These are phyloP conservation scores for Primulina huaijiensis DNA, from an alignment of 257 asterid genomes.

Conservation along the genomic window DNA sequence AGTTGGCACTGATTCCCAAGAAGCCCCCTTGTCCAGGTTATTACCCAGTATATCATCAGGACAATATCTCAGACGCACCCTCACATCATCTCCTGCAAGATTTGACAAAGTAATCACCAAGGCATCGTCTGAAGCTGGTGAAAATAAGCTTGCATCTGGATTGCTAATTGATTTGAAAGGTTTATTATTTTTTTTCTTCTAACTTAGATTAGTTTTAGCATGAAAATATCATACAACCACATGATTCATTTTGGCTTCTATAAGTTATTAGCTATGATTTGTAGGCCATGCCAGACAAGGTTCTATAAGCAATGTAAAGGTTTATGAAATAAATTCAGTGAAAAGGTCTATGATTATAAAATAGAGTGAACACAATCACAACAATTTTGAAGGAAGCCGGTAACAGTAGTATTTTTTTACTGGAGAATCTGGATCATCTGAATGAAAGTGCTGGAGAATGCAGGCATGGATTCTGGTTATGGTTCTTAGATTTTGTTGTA, in stretches of 20 bases:
- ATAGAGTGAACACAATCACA: neutral
- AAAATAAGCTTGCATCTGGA: constrained; percentile 49
- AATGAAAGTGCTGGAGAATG: constrained; percentile 9
- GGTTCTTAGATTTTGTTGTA: neutral
- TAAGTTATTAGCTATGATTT: neutral
- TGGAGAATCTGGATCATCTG: constrained; percentile 6
- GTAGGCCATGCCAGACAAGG: neutral
- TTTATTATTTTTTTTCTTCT: constrained; percentile 21
- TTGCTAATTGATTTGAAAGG: constrained; percentile 66
- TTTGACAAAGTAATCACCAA: constrained; percentile 37
- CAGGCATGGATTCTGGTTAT: constrained; percentile 3
- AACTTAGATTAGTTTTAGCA: neutral
- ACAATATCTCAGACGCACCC: constrained; percentile 39
- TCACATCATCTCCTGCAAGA: constrained; percentile 48
- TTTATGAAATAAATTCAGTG: neutral
- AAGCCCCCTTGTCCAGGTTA: constrained; percentile 45
- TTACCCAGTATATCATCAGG: constrained; percentile 47
- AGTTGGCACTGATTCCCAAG: constrained; percentile 28
- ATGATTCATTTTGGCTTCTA: neutral
- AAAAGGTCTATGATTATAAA: constrained; percentile 7
- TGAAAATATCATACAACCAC: neutral
- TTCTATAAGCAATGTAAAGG: neutral
- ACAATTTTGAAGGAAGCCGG: neutral
- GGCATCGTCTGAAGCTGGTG: constrained; percentile 61
- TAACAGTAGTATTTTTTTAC: neutral